These are phyloP conservation scores for Eucalyptus marginata DNA, from an alignment of 345 rosid genomes.

Conservation along the genomic window DNA sequence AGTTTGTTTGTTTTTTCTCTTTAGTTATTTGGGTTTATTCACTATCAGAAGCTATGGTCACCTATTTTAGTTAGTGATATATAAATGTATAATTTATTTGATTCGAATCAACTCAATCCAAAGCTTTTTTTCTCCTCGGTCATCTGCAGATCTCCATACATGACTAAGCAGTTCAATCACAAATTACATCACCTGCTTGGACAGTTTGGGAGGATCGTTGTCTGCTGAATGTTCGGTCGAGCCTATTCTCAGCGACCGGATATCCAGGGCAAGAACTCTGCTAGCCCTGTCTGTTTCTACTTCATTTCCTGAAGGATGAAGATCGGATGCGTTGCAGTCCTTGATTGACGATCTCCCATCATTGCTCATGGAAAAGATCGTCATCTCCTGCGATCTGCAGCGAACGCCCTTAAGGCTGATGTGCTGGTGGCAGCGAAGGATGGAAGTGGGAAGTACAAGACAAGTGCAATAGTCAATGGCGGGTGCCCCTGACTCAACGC, in stretches of 20 bases:
- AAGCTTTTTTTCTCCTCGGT: neutral
- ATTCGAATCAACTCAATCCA: conserved; percentile 1
- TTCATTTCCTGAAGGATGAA: neutral
- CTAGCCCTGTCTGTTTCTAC: conserved; percentile 34
- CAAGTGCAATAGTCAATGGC: too few relatives aligned
- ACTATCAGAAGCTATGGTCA: too few relatives aligned
- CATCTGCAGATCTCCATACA: neutral
- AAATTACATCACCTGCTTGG: conserved; percentile 57
- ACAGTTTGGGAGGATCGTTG: conserved; percentile 24
- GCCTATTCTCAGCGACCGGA: conserved; percentile 24
- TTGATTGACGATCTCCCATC: conserved; percentile 22
- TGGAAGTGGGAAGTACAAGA: neutral
- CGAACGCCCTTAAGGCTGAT: neutral
- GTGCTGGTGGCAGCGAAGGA: neutral
- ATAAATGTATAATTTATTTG: neutral
- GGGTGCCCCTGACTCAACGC: too few relatives aligned
- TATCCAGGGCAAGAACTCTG: conserved; percentile 36
- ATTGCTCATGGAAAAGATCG: conserved; percentile 27
- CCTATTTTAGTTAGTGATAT: neutral
- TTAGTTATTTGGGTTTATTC: too few relatives aligned
- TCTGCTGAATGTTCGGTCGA: conserved; percentile 1
- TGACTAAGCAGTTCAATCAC: neutral
- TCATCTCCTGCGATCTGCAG: neutral
- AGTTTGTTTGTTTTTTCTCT: too few relatives aligned
- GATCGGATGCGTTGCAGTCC: neutral